These are phyloP conservation scores for Stevia rebaudiana DNA, from an alignment of 140 eudicot species.

Conservation along the genomic window DNA sequence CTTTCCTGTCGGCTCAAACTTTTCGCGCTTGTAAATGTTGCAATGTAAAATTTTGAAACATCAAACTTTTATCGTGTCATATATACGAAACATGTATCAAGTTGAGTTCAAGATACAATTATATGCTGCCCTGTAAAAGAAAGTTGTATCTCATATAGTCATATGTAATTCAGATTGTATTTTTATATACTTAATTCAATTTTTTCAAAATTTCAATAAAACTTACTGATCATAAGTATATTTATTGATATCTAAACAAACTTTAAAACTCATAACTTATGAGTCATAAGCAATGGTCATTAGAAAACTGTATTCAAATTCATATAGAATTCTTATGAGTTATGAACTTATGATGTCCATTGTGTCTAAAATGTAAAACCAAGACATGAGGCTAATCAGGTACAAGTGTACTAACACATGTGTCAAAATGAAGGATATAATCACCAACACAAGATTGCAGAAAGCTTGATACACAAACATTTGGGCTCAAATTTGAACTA, in stretches of 20 bases:
- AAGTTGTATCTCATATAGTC: background rate
- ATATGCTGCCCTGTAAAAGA: background rate
- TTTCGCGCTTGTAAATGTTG: slow-evolving; percentile 8
- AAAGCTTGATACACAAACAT: background rate
- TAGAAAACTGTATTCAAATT: background rate
- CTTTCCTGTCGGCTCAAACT: slow-evolving; percentile 17
- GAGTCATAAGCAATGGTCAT: background rate
- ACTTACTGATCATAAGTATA: too few species aligned
- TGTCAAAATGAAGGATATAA: too few species aligned
- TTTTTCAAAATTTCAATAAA: too few species aligned
- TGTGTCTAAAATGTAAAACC: too few species aligned
- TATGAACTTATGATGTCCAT: background rate
- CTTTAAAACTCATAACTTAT: background rate
- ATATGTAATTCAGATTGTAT: too few species aligned
- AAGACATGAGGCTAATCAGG: too few species aligned
- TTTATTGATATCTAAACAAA: too few species aligned
- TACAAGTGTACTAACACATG: too few species aligned
- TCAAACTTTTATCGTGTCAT: background rate
- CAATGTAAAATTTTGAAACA: too few species aligned
- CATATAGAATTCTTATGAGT: background rate
- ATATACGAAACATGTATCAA: background rate
- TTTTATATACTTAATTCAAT: too few species aligned
- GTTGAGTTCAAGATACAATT: background rate
- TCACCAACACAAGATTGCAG: too few species aligned
- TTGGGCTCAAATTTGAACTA: background rate